Evolutionary conservation across 768 basidiomycete genomes (phyloP).

Genomic region (Leccinum arenicola): DNA sequence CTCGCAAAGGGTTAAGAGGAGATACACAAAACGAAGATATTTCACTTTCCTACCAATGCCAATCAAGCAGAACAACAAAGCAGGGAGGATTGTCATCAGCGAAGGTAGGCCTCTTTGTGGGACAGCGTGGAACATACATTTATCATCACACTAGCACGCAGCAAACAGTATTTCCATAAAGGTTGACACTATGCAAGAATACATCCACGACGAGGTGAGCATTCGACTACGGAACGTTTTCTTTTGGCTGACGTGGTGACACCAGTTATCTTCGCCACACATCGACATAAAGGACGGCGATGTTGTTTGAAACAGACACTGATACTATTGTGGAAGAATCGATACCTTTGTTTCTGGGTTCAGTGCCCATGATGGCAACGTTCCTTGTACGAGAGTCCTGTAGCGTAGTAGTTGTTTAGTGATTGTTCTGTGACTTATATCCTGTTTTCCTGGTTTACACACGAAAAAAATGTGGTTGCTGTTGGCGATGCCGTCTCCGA

Average conservation of each 20-base stretch:
- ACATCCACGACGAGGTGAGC: constrained; percentile 39
- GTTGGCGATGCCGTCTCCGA: background rate
- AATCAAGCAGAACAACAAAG: background rate
- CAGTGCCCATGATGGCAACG: background rate
- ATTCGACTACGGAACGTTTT: background rate
- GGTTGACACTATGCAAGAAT: constrained; percentile 60
- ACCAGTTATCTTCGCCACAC: background rate
- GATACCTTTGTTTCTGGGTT: background rate
- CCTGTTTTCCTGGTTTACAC: background rate
- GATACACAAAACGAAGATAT: constrained; percentile 10
- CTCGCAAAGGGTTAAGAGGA: constrained; percentile 45
- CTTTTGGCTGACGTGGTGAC: background rate
- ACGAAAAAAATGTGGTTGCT: background rate
- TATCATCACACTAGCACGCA: constrained; percentile 8
- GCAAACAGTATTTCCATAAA: constrained; percentile 60
- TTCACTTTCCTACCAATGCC: constrained; percentile 16
- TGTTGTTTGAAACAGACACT: constrained; percentile 3
- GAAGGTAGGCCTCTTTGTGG: background rate
- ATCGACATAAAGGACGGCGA: constrained; percentile 10
- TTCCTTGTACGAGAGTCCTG: background rate
- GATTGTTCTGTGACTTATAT: background rate
- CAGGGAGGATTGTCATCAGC: background rate
- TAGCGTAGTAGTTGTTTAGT: background rate
- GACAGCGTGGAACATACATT: background rate
- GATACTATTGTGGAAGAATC: background rate